Conservation (phyloP, 306 rosid genomes). For the Begonia peltatifolia region DNA sequence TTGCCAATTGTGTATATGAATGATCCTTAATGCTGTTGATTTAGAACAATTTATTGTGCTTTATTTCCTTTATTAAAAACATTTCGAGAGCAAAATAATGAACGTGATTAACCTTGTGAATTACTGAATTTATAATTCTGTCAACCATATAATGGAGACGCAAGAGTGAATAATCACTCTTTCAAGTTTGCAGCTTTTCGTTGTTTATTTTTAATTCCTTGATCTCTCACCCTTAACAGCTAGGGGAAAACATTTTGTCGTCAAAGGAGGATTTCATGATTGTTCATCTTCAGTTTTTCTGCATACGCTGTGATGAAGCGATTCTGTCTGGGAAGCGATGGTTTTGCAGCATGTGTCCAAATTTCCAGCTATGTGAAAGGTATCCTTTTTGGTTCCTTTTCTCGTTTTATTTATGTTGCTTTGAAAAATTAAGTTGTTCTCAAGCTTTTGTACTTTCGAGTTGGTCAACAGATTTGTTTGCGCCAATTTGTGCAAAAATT, state of each 20-base stretch:
- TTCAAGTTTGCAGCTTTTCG: background rate
- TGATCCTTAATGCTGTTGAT: too few species aligned
- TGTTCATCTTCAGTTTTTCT: slow-evolving; percentile 34
- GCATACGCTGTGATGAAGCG: slow-evolving; percentile 32
- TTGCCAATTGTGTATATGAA: too few species aligned
- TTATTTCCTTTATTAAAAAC: background rate
- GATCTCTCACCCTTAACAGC: slow-evolving; percentile 10
- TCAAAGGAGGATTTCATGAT: slow-evolving; percentile 43
- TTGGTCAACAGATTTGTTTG: too few species aligned
- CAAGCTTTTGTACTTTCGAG: too few species aligned
- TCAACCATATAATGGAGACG: too few species aligned
- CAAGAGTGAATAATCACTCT: too few species aligned
- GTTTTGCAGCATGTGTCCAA: slow-evolving; percentile 43
- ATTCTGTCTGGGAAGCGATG: slow-evolving; percentile 41
- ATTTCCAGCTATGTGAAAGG: slow-evolving; percentile 57
- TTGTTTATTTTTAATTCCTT: background rate
- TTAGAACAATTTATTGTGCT: background rate
- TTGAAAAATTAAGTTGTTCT: background rate
- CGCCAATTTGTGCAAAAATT: background rate
- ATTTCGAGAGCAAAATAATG: too few species aligned
- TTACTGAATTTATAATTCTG: too few species aligned
- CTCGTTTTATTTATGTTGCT: background rate
- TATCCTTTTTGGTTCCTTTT: background rate
- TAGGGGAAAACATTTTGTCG: slow-evolving; percentile 30
- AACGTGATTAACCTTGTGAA: too few species aligned